Conservation (phyloP, 2,329 filamentous ascomycete genomes). For the Hypoxylon sp. region DNA sequence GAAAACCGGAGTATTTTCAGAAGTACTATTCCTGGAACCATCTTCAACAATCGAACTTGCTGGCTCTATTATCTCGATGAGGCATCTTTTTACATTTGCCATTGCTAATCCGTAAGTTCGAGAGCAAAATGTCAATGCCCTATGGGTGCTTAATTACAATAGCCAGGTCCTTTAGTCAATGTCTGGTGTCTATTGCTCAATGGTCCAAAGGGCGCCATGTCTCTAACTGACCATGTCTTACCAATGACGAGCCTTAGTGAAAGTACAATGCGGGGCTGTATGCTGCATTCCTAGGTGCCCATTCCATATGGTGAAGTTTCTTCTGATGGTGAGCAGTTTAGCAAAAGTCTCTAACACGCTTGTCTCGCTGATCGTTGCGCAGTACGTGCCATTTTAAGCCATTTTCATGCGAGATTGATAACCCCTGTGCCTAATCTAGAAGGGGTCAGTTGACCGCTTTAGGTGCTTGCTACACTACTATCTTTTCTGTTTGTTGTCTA, state of each 20-base stretch:
- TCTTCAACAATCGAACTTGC: constrained; percentile 23
- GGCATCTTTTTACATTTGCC: constrained; percentile 8
- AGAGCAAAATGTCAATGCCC: constrained; percentile 10
- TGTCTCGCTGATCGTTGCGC: constrained; percentile 45
- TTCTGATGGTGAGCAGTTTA: constrained; percentile 30
- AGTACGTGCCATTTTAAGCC: constrained; percentile 40
- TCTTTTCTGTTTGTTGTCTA: constrained; percentile 42
- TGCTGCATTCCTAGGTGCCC: constrained; percentile 47
- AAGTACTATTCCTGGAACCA: constrained; percentile 20
- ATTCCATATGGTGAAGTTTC: constrained; percentile 41
- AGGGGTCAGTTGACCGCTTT: constrained; percentile 45
- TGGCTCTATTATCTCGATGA: constrained; percentile 12
- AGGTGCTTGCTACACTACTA: constrained; percentile 44
- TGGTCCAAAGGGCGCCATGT: constrained; percentile 37
- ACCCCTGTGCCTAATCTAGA: constrained; percentile 38
- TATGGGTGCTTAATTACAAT: constrained; percentile 9
- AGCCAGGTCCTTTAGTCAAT: constrained; percentile 33
- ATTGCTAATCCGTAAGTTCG: constrained; percentile 14
- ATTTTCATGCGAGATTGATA: constrained; percentile 43
- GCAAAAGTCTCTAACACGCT: constrained; percentile 40
- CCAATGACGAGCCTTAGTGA: constrained; percentile 32
- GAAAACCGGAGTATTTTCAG: not conserved
- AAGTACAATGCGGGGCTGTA: constrained; percentile 47
- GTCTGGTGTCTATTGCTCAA: constrained; percentile 45
- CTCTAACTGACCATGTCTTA: constrained; percentile 40